Percentiles rank a stretch among this genome's conserved stretches.
Conservation (phyloP, 2,329 filamentous ascomycete genomes). For the Talaromyces pinophilus region DNA sequence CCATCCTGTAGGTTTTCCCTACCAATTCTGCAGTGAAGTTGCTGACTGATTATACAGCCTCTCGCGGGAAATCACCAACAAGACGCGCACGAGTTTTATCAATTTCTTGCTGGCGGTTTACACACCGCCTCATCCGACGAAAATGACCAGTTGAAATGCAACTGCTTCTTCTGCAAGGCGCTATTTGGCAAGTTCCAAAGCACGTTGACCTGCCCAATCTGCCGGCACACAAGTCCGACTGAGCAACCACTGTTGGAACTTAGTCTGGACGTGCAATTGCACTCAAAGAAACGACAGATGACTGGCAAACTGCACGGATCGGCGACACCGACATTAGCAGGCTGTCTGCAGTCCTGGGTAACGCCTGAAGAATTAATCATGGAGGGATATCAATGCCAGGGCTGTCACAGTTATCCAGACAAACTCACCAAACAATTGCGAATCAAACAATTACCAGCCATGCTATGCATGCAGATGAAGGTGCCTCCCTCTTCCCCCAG, state of each 20-base stretch:
- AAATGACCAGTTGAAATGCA: slow-evolving; percentile 57
- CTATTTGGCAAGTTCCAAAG: slow-evolving; percentile 92
- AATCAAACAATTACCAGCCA: slow-evolving; percentile 82
- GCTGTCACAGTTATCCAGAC: slow-evolving; percentile 70
- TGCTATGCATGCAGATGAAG: slow-evolving; percentile 90
- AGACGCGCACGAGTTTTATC: slow-evolving; percentile 96
- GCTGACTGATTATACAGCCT: slow-evolving; percentile 49
- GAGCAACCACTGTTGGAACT: slow-evolving; percentile 90
- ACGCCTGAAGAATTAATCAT: slow-evolving; percentile 71
- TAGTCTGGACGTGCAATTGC: slow-evolving; percentile 80
- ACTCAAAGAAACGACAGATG: slow-evolving; percentile 56
- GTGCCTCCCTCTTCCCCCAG: slow-evolving; percentile 45
- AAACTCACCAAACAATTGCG: slow-evolving; percentile 81
- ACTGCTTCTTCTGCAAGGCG: slow-evolving; percentile 89
- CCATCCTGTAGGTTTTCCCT: slow-evolving; percentile 60
- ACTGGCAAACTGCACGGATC: slow-evolving; percentile 44
- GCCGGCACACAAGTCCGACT: slow-evolving; percentile 76
- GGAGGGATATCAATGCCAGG: slow-evolving; percentile 83
- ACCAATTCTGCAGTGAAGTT: too few species aligned
- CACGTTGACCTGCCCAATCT: slow-evolving; percentile 87
- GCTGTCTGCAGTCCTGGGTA: slow-evolving; percentile 86
- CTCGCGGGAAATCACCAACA: slow-evolving; percentile 91
- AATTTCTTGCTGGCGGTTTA: slow-evolving; percentile 89
- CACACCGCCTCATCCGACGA: slow-evolving; percentile 58
- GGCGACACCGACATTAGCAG: slow-evolving; percentile 60